A percentile compares a stretch with the other conserved stretches of the same genome.
These are phyloP conservation scores for Cryoendolithus antarcticus DNA, from an alignment of 2,329 filamentous ascomycete species.

Conservation along the genomic window DNA sequence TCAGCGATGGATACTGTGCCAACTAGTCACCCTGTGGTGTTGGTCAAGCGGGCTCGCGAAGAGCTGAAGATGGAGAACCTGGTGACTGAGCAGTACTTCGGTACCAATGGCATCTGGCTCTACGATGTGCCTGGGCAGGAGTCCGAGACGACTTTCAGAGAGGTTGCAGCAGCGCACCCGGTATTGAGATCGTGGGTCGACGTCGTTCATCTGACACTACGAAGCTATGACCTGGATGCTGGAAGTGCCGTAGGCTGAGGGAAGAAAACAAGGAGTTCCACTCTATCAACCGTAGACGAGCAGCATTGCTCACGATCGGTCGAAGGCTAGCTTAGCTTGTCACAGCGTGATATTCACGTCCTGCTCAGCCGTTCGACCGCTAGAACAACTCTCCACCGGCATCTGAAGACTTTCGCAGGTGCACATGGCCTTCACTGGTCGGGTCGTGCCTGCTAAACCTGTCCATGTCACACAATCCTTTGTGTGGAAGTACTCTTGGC, in stretches of 20 bases:
- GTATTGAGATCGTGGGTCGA: conserved; percentile 49
- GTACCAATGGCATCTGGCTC: conserved; percentile 58
- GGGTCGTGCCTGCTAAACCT: no score
- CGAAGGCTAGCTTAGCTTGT: not conserved
- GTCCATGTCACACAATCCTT: no score
- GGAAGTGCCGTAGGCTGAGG: not conserved
- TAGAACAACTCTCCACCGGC: not conserved
- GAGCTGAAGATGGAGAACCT: conserved; percentile 41
- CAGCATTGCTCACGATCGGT: not conserved
- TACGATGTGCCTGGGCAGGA: conserved; percentile 37
- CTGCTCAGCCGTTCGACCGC: not conserved
- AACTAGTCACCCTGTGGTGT: conserved; percentile 4
- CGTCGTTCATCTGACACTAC: not conserved
- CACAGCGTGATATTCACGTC: not conserved
- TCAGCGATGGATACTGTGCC: no score
- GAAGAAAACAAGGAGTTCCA: not conserved
- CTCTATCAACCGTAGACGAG: not conserved
- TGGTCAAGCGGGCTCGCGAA: conserved; percentile 24
- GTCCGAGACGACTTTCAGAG: conserved; percentile 41
- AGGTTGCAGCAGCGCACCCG: conserved; percentile 58
- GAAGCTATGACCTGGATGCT: not conserved
- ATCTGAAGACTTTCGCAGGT: conserved; percentile 1
- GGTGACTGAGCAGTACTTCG: conserved; percentile 56
- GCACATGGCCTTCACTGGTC: no score
- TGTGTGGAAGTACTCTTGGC: no score